Base-by-base conservation (phyloP, 2,329 filamentous ascomycete genomes). In the Chaetomiaceae sp. region DNA sequence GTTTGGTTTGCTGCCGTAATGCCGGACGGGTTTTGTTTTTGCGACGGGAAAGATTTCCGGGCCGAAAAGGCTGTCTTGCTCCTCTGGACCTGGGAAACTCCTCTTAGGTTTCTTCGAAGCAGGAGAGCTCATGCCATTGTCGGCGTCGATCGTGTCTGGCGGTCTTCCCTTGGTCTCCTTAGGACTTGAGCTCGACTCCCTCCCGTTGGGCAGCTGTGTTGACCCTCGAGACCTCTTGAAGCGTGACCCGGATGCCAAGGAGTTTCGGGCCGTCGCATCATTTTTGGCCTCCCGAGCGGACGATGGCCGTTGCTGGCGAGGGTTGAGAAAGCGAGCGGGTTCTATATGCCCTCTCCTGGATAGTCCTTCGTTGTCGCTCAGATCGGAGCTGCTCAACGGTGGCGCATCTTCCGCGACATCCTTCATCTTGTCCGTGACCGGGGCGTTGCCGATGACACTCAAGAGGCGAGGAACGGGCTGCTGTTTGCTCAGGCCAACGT, bases 381-480 rank as follows among this genome's bases (percentile, higher is more conserved):
- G 17, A 12, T 57, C 55, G 17, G 47, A 50, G 42, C 47, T 51
- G 46, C 55, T 58, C 39, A 51, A 17, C 17, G 57, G 57, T 23
- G 57, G 54, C 23, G 51, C 54, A 29, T 59, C 48, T 12, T 42
- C 37, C 14, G 31, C 27, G 6, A 50, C 42, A 9, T 54, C 44
- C 27, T 33, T 20, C 37, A 49, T 49, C 1, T n/a, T 22, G 14
- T 49, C 29, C 23, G 33, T 6, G 9, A 7, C 4, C 14, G 22
- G 31, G 1, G 19, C 14, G 4, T 20, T 46, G 14, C 48, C 7
- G 23, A 57, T 33, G 8, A 7, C 3, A 4, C 14, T 46, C 25
- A 54, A n/a, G 8, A 57, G 55, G 2, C 3, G 51, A n/a, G 47
- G 43, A 22, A 57, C 55, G 4, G 19, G 25, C 20, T 47, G 51